Conservation (phyloP, 1,284 basidiomycete genomes). For the Rhizopogon hawkerae region DNA sequence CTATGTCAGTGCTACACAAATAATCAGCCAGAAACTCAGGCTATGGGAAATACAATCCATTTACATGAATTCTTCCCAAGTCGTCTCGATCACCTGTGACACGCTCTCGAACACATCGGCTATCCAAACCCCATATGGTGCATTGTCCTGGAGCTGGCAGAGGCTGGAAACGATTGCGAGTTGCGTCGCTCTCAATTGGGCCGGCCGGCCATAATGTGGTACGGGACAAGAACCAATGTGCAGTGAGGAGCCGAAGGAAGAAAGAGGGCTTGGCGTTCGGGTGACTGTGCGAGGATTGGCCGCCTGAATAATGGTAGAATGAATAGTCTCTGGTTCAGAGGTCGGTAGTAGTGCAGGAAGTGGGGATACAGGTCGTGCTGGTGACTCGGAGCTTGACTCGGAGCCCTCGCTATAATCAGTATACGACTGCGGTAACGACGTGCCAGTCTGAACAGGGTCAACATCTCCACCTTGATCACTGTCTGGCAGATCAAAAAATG, state of each 20-base stretch:
- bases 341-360: neutral
- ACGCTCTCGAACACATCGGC: neutral
- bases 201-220: neutral
- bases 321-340: neutral
- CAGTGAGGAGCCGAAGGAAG: neutral
- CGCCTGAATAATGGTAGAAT: neutral
- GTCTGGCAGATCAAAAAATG: neutral
- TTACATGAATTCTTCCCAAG: conserved; percentile 18
- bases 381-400: neutral
- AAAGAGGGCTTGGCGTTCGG: neutral
- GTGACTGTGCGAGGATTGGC: neutral
- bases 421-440: neutral
- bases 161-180: neutral
- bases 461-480: neutral
- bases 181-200: neutral
- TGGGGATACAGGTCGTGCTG: neutral
- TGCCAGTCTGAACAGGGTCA: neutral
- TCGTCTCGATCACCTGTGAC: conserved; percentile 4
- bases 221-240: neutral
- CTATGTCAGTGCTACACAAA: conserved; percentile 15
- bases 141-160: neutral
- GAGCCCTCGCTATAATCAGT: too few relatives aligned
- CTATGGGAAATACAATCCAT: conserved; percentile 4
- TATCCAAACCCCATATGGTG: neutral
- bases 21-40: conserved; percentile 1